Evolutionary conservation across 306 rosid genomes (phyloP), one percentile per base, ranked within the genome.

Genomic region (Spatholobus suberectus): DNA sequence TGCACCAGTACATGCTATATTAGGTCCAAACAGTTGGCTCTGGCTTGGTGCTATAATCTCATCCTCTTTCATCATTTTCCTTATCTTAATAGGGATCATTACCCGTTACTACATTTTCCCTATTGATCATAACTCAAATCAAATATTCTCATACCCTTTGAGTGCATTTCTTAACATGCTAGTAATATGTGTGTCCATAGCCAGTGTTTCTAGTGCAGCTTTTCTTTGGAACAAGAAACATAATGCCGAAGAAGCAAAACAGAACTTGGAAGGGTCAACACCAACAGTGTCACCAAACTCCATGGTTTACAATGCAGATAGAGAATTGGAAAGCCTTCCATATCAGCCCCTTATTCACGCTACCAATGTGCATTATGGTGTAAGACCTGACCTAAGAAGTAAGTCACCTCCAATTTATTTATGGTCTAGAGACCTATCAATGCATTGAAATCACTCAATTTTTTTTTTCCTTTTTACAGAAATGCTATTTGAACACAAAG

Each of bases 241-340:
- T 8, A 70, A 66, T 32, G 89, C 76, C 4, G 85, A 61, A 84
- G 88, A 79, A 26, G 66, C 46, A 6, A 87, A 32, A 40, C 90
- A 91, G 58, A 83, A 77, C 83, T 52, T 88, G 40, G 93, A 85
- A 65, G 89, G 82, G 0, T 14, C 88, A 8, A 37, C 94, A 11
- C 90, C 93, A 2, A 80, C 58, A 57, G 57, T 21, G 35, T 86
- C 94, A 3, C 88, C 93, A 0, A 70, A 27, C 24, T 78, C 90
- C 17, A n/a, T 55, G 85, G 54, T 69, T 69, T 82, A 76, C 44
- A 85, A 88, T 44, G 74, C 29, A 4, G 92, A 88, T 12, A 83
- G 90, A 70, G 98, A 94, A 70, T 59, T 94, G 81, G 98, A 91
- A 77, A 91, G 92, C 77, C 77, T 83, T 68, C 97, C 94, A 18